These are phyloP conservation scores for Boletales sp. DNA, from an alignment of 768 basidiomycete genomes.

Conservation along the genomic window DNA sequence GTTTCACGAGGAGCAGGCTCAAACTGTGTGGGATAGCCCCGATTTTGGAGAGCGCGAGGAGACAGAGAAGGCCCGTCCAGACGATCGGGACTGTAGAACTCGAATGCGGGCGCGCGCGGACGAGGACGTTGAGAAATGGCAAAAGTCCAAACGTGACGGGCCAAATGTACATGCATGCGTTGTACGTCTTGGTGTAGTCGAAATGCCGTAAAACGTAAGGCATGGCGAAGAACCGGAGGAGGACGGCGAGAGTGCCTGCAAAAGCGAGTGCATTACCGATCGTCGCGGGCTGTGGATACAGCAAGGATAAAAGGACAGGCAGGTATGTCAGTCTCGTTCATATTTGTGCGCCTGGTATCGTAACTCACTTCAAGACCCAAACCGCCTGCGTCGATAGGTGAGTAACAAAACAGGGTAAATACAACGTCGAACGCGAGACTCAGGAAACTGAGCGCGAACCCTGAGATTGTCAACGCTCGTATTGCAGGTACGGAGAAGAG, in stretches of 20 bases:
- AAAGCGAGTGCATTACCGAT: slow-evolving; percentile 57
- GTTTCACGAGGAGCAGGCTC: slow-evolving; percentile 60
- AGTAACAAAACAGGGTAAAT: slow-evolving; percentile 66
- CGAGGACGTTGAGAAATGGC: slow-evolving; percentile 50
- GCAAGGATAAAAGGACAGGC: neutral
- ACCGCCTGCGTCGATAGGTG: slow-evolving; percentile 52
- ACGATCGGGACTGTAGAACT: slow-evolving; percentile 26
- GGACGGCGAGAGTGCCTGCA: slow-evolving; percentile 45
- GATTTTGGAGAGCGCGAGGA: slow-evolving; percentile 37
- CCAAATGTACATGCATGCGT: slow-evolving; percentile 50
- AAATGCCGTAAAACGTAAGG: slow-evolving; percentile 49
- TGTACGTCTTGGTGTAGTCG: slow-evolving; percentile 48
- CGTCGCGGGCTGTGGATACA: slow-evolving; percentile 39
- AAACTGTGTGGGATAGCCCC: slow-evolving; percentile 34
- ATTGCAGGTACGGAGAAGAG: slow-evolving; percentile 50
- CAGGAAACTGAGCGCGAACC: slow-evolving; percentile 48
- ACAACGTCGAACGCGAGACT: slow-evolving; percentile 58
- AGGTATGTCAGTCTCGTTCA: too few relatives aligned
- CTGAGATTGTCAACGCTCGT: slow-evolving; percentile 48
- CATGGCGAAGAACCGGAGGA: slow-evolving; percentile 49
- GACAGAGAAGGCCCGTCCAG: slow-evolving; percentile 45
- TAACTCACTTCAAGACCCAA: slow-evolving; percentile 47
- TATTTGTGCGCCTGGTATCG: slow-evolving; percentile 10
- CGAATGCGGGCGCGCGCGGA: slow-evolving; percentile 28
- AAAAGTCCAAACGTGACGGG: slow-evolving; percentile 47